Evolutionary conservation across 352 stramenopile species (phyloP), one percentile per base, ranked within the genome.

Genomic region (Thraustotheca clavata): DNA sequence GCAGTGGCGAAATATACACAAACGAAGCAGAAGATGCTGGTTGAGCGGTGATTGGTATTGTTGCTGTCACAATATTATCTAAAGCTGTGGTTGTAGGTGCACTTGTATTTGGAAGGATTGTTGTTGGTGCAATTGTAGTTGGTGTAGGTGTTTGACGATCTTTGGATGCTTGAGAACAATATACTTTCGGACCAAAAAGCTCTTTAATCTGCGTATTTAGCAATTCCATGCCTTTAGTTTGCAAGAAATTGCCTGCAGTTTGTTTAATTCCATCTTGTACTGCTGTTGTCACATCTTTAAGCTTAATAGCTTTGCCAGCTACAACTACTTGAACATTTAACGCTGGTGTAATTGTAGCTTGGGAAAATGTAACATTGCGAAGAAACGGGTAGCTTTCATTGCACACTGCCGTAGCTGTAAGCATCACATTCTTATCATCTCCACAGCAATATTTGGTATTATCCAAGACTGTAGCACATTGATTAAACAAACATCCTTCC

Each of bases 361-460:
- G 18, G 3, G 57, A 34, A 22, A 65, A 20, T 3, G 38, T 54
- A 18, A 55, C 22, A 46, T 65, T 55, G 2, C 38, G 57, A 11
- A 65, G n/a, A 32, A 54, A 65, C 22, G 57, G 57, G 18, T 41
- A 65, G 18, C 9, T 49, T 55, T 65, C 57, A 46, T 24, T 55
- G 40, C 57, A 65, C 3, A 33, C 20, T 20, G 57, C 39, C 0
- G 57, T 38, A n/a, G 41, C 41, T 0, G 57, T 39, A 29, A 65
- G 2, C 6, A 46, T 27, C 18, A 65, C 38, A 8, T 40, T 65
- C 57, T 65, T 65, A 32, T 26, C 29, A n/a, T 14, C 34, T 31
- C 57, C 57, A 33, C 57, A 65, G 38, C 57, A 65, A 16, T 43
- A 54, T 18, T 43, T 38, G 24, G 57, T 65, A 34, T 65, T 43